Percentiles rank a stretch among this genome's conserved stretches.
These are phyloP conservation scores for Trichoderma virens DNA, from an alignment of 495 filamentous ascomycete species.

Conservation along the genomic window DNA sequence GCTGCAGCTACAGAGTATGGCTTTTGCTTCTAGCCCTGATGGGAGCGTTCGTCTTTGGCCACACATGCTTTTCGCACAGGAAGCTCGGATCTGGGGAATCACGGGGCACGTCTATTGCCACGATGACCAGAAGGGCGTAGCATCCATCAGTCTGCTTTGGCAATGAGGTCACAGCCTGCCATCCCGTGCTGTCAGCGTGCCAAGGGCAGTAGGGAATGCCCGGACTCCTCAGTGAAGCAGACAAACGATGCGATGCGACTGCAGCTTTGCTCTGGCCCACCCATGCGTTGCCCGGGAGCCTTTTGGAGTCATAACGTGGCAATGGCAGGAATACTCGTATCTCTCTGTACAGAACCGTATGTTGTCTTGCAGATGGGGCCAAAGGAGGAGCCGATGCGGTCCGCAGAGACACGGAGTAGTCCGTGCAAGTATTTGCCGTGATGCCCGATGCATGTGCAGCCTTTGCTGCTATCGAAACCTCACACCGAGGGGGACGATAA, in stretches of 20 bases:
- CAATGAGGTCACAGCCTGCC: not conserved
- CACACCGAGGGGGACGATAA: not conserved
- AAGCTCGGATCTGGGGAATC: not conserved
- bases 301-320: not conserved
- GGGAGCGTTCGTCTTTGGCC: not conserved
- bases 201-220: not conserved
- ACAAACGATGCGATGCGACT: not conserved
- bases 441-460: not conserved
- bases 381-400: not conserved
- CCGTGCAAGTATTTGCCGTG: too few species aligned
- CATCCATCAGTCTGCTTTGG: not conserved
- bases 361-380: not conserved
- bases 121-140: not conserved
- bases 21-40: not conserved
- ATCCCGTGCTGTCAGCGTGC: not conserved
- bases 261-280: not conserved
- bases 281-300: not conserved
- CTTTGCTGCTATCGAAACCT: not conserved
- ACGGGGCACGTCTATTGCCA: not conserved
- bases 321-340: too few species aligned
- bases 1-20: not conserved
- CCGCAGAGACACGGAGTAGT: not conserved
- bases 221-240: not conserved
- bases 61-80: too few species aligned
- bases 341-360: not conserved